Base-by-base conservation (phyloP, 176 grass and related monocot genomes). In the Aegilops umbellulata region DNA sequence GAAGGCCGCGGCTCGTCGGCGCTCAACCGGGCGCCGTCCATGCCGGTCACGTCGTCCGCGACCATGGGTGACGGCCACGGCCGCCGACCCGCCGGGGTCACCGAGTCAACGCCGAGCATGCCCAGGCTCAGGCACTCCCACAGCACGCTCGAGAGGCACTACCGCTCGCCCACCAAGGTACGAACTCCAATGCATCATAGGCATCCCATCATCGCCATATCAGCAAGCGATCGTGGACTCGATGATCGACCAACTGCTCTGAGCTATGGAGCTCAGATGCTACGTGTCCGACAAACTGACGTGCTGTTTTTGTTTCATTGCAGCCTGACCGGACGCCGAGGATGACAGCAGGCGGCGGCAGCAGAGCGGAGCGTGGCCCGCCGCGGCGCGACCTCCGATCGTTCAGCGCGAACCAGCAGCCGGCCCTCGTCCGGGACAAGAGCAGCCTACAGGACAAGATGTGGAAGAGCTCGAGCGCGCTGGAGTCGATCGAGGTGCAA, bases 401-500 rank as follows among this genome's bases (percentile, higher is more conserved):
- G 31, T 65, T 85, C 29, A 61, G 76, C 73, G 66, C 27, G 3
- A 78, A 20, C 41, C 25, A 85, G 55, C 57, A 75, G 7, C 71
- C 39, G 3, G 6, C n/a, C 6, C 41, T 82, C 19, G 69, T 44
- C 32, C 69, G 69, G 51, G 19, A 68, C 34, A 77, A 76, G 82
- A 89, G 27, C 55, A 6, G 60, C 15, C 63, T 92, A 6, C 77
- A 88, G 34, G 91, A 90, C 53, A 95, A 85, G 86, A 98, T 77
- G 12, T 94, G 93, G 91, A 85, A 80, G 69, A 94, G 88, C 78
- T 86, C 84, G 22, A 94, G 88, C 47, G 88, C 92, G 24, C 88
- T 98, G 1, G 96, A 98, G 71, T 94, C 88, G 32, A 91, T 95
- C 49, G 93, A 98, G 88, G 88, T 98, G 65, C 93, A 98, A 83